Percentiles rank a stretch among this genome's conserved stretches.
phyloP scores from a whole-genome alignment of 768 basidiomycete species.

The Rhodotorula graminis region DNA sequence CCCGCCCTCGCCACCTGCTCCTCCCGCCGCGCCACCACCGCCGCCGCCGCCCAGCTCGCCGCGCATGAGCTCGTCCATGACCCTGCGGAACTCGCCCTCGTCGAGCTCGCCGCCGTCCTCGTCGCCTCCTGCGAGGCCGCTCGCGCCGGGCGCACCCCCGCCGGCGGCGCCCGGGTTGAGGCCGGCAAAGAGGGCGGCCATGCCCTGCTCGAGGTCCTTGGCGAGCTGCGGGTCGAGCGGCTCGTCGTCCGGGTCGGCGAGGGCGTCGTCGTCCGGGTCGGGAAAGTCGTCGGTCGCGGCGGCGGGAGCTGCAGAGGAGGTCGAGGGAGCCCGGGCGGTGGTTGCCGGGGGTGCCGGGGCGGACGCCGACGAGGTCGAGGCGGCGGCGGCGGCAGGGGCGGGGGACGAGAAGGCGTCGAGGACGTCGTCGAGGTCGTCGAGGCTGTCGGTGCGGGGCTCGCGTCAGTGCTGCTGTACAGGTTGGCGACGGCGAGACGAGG shows the following conservation, averaged over 20 bases:
- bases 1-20: neutral
- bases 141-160: neutral
- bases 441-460: neutral
- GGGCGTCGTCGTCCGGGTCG: conserved; percentile 29
- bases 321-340: neutral
- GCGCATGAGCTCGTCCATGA: conserved; percentile 32
- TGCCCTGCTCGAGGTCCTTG: conserved; percentile 33
- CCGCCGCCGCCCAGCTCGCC: neutral
- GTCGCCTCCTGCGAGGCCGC: neutral
- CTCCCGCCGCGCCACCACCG: neutral
- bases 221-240: conserved; percentile 29
- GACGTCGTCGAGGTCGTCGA: conserved; percentile 39
- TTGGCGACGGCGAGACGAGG: too few species aligned
- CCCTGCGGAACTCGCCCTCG: conserved; percentile 30
- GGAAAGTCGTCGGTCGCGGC: conserved; percentile 20
- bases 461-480: neutral
- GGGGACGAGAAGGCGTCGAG: conserved; percentile 38
- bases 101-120: conserved; percentile 10
- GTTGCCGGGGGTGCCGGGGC: neutral
- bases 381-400: neutral
- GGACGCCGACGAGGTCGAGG: neutral
- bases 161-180: conserved; percentile 3
- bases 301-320: neutral
- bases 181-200: conserved; percentile 36
- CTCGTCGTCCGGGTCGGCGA: conserved; percentile 6